Base-by-base conservation (phyloP, 2,329 filamentous ascomycete species). In the Fusarium xyrophilum region DNA sequence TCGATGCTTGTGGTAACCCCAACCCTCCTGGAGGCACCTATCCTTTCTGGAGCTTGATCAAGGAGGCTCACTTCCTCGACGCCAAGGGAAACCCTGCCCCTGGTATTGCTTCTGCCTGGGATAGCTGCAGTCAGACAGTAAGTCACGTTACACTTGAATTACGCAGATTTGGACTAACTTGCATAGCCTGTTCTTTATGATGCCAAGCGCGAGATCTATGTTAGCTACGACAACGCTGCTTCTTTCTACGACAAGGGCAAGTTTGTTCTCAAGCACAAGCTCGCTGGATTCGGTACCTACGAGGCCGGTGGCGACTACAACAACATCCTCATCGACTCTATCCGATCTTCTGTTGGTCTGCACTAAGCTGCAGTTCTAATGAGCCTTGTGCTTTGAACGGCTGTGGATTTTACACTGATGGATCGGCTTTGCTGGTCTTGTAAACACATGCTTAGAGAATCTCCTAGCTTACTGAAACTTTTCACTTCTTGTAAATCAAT, bases 251-350 rank as follows among this genome's bases (percentile, higher is more conserved):
- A 54, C 14, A 72, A 72, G 56, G 69, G 69, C 11, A 46, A 57
- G 21, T 72, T 61, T 17, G 55, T 72, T 17, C 30, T 56, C 11
- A 42, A 30, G 13, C 38, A 71, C 25, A 46, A 38, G 6, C 69
- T 72, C 2, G 67, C 47, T 30, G 69, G 69, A 6, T 72, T 72
- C 3, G 64, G 44, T 4, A 68, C 51, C 5, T 72, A 66, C 3
- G 69, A 72, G 35, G 67, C 69, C 19, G 69, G 69, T n/a, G 69
- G 69, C 12, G 69, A 72, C 6, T 64, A 51, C 7, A 64, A 72
- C 58, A 72, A 72, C 12, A 72, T 72, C 19, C 55, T 72, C 17
- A 61, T 72, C 11, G 13, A 72, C 21, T 33, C 69, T 12, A 68
- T 72, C 9, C 69, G 69, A 8, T 21, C 25, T 4, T 67, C 60